A percentile compares a stretch with the other conserved stretches of the same genome.
These are phyloP conservation scores for Podochytrium sp. DNA, from an alignment of 192 early-diverging fungal species.

Conservation along the genomic window DNA sequence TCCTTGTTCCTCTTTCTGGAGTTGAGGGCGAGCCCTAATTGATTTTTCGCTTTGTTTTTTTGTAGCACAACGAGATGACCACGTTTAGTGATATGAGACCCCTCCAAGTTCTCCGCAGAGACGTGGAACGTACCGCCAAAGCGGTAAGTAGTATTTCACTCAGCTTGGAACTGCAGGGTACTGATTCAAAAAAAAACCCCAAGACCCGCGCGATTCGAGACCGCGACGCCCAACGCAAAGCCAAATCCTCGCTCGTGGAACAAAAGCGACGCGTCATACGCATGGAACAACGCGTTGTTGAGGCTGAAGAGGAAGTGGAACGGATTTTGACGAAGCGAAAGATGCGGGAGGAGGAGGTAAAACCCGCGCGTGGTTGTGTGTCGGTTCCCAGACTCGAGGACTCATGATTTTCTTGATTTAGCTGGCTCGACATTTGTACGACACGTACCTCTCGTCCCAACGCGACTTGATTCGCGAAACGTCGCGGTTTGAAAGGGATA, in stretches of 20 bases:
- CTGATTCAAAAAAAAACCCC: background rate
- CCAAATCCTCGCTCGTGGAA: background rate
- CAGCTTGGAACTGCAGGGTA: background rate
- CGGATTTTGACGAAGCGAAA: background rate
- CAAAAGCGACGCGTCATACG: constrained; percentile 25
- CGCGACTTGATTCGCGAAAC: constrained; percentile 8
- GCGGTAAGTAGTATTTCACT: background rate
- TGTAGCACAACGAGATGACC: constrained; percentile 13
- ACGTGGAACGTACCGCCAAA: constrained; percentile 2
- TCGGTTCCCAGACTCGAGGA: background rate
- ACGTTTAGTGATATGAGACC: constrained; percentile 4
- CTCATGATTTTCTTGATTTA: background rate
- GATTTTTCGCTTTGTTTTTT: background rate
- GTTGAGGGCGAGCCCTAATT: background rate
- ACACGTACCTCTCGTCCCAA: constrained; percentile 8
- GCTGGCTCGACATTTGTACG: constrained; percentile 13
- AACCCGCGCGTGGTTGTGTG: background rate
- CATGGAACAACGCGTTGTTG: constrained; percentile 2
- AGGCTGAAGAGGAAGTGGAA: constrained; percentile 11
- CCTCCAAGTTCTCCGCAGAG: background rate
- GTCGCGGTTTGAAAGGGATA: background rate
- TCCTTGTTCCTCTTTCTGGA: background rate
- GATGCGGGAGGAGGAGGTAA: constrained; percentile 17
- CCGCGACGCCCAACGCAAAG: constrained; percentile 14
- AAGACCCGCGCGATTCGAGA: background rate